Evolutionary conservation across 768 basidiomycete genomes (phyloP).

Genomic region (Tremella mesenterica): DNA sequence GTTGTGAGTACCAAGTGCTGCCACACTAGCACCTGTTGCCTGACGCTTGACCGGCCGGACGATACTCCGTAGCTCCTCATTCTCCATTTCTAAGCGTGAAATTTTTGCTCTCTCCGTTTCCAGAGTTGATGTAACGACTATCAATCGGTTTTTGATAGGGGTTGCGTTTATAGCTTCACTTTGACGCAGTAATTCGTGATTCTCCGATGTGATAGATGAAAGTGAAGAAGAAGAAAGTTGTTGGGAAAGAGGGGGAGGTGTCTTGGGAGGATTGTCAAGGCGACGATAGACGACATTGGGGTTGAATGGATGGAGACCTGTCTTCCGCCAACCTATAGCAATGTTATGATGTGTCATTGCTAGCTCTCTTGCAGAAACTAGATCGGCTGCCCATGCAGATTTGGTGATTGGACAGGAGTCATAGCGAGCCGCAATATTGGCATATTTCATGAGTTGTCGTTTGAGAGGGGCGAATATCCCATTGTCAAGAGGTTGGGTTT

Average conservation of each 20-base stretch:
- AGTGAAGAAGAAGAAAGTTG: too few relatives aligned
- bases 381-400: not conserved
- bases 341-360: not conserved
- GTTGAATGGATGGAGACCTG: not conserved
- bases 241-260: not conserved
- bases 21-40: not conserved
- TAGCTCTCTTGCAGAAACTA: not conserved
- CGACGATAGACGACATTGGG: not conserved
- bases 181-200: too few relatives aligned
- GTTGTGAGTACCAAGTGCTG: too few relatives aligned
- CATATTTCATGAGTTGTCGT: not conserved
- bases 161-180: too few relatives aligned
- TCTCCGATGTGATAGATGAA: too few relatives aligned
- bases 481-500: slow-evolving; percentile 7
- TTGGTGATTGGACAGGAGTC: not conserved
- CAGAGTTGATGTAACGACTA: not conserved
- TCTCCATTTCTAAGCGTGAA: not conserved
- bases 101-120: not conserved
- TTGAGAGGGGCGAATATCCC: slow-evolving; percentile 3
- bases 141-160: too few relatives aligned
- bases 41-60: not conserved
- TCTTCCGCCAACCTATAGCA: not conserved
- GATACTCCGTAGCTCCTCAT: not conserved
- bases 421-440: not conserved
- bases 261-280: not conserved